A percentile compares a stretch with the other conserved stretches of the same genome.
phyloP scores from a whole-genome alignment of 2,329 filamentous ascomycete genomes.

The Cladosporium sp. region DNA sequence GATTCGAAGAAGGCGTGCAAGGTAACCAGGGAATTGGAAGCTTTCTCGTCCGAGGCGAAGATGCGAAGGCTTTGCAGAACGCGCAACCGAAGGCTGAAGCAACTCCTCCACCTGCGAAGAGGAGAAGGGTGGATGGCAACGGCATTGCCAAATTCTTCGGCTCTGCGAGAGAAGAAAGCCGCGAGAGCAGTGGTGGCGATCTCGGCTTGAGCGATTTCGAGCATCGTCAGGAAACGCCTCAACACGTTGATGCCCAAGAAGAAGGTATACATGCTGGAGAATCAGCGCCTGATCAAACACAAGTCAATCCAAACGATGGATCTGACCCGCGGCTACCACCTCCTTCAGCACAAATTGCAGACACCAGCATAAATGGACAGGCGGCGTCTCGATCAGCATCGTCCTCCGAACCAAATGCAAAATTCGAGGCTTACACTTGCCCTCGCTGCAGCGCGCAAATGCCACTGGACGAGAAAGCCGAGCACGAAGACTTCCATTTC shows the following conservation, averaged over 20 bases:
- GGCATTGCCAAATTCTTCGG: constrained; percentile 36
- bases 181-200: constrained; percentile 16
- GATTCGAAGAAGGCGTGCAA: constrained; percentile 81
- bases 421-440: constrained; percentile 50
- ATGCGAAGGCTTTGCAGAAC: constrained; percentile 47
- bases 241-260: neutral
- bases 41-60: constrained; percentile 69
- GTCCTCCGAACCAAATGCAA: neutral
- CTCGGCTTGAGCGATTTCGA: neutral
- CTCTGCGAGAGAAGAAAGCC: constrained; percentile 20
- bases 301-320: constrained; percentile 1
- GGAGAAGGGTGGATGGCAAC: constrained; percentile 30
- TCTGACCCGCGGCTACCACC: constrained; percentile 16
- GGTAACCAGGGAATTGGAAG: constrained; percentile 82
- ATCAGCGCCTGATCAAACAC: neutral
- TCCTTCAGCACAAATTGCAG: constrained; percentile 17
- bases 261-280: neutral
- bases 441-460: constrained; percentile 61
- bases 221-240: neutral
- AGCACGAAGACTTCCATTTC: constrained; percentile 92
- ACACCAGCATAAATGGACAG: neutral
- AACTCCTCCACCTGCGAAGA: constrained; percentile 29
- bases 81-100: constrained; percentile 20
- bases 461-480: constrained; percentile 56
- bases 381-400: neutral